Conservation (phyloP, 202 grass and related monocot genomes). For the Schoenoplectus tabernaemontani region DNA sequence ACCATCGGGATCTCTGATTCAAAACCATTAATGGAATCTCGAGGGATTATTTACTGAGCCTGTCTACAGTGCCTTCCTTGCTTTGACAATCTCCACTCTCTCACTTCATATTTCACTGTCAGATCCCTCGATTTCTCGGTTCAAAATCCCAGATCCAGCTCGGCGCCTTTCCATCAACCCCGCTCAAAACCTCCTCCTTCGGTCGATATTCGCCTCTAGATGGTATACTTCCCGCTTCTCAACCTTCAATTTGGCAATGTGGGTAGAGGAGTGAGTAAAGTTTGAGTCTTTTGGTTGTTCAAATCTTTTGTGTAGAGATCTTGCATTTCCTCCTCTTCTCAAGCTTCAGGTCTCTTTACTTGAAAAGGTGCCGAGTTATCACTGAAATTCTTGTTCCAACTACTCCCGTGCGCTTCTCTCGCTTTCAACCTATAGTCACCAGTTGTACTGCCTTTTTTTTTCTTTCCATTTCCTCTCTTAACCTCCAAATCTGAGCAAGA, state of each 20-base stretch:
- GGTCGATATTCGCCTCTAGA: constrained; percentile 6
- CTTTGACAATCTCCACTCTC: neutral
- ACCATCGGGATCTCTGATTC: constrained; percentile 29
- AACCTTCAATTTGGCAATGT: neutral
- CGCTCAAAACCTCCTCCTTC: neutral
- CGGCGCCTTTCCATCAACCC: neutral
- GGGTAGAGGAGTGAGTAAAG: neutral
- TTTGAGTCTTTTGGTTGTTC: neutral
- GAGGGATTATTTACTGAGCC: constrained; percentile 21
- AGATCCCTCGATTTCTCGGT: constrained; percentile 29
- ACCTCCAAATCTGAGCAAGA: neutral
- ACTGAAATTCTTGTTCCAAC: neutral
- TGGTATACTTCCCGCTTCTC: neutral
- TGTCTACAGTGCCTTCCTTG: neutral
- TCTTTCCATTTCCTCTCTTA: neutral
- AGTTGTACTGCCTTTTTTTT: neutral
- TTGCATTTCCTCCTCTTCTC: neutral
- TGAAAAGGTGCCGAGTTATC: neutral
- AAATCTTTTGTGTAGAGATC: neutral
- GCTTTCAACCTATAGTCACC: neutral
- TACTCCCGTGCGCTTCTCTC: neutral
- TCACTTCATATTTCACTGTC: constrained; percentile 7
- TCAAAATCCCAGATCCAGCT: constrained; percentile 31
- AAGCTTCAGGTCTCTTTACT: neutral
- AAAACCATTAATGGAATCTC: constrained; percentile 23